Percentiles rank a stretch among this genome's conserved stretches.
These are phyloP conservation scores for Penicillium crustosum DNA, from an alignment of 2,329 filamentous ascomycete genomes.

Conservation along the genomic window DNA sequence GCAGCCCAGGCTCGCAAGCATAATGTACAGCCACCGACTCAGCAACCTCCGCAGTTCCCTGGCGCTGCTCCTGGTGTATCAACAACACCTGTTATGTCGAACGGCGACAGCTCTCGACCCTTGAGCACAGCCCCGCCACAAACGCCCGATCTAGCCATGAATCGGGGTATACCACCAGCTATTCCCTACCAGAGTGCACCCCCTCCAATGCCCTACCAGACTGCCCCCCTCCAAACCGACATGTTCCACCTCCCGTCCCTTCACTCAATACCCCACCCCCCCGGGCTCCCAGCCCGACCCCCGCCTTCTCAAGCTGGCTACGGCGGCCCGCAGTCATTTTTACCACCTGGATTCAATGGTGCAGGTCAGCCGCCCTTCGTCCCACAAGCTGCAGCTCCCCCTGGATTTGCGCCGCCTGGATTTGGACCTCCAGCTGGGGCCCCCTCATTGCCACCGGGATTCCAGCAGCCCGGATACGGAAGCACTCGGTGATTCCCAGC, in stretches of 20 bases:
- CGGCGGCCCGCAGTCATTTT: slow-evolving; percentile 56
- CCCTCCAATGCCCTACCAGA: slow-evolving; percentile 45
- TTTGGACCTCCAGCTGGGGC: slow-evolving; percentile 42
- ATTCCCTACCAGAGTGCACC: slow-evolving; percentile 46
- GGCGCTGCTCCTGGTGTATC: slow-evolving; percentile 38
- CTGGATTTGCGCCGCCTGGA: slow-evolving; percentile 52
- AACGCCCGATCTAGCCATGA: slow-evolving; percentile 34
- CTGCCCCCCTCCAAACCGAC: slow-evolving; percentile 49
- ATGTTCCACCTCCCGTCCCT: slow-evolving; percentile 57
- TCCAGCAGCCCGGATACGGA: slow-evolving; percentile 43
- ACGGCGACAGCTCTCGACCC: slow-evolving; percentile 40
- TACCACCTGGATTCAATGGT: slow-evolving; percentile 41
- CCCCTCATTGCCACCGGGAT: slow-evolving; percentile 43
- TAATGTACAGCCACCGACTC: slow-evolving; percentile 80
- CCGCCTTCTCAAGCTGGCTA: slow-evolving; percentile 68
- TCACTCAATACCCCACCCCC: slow-evolving; percentile 47
- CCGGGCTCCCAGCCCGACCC: slow-evolving; percentile 65
- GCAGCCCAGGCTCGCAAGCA: slow-evolving; percentile 91
- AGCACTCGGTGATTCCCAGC: slow-evolving; percentile 34
- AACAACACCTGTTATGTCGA: slow-evolving; percentile 46
- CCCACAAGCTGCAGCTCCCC: slow-evolving; percentile 44
- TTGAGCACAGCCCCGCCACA: slow-evolving; percentile 31
- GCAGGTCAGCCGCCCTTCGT: slow-evolving; percentile 32
- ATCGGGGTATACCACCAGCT: slow-evolving; percentile 42
- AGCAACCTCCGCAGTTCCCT: slow-evolving; percentile 71